Base-by-base conservation (phyloP, 768 basidiomycete species). In the Lentinula detonsa region DNA sequence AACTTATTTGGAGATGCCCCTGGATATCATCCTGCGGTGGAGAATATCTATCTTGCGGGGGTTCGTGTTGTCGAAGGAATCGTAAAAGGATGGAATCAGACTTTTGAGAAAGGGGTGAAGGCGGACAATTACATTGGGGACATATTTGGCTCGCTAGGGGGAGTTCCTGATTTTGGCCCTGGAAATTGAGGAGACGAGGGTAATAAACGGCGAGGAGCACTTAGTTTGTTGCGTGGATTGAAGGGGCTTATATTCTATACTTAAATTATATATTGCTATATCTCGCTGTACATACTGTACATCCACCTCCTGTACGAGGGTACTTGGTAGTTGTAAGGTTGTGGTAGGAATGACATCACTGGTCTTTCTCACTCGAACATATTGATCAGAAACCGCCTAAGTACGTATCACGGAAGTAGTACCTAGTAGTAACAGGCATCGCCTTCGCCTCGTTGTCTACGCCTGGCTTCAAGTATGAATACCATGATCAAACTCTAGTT, bases 11-110 rank as follows among this genome's bases (percentile, higher is more conserved):
- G 64, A 8, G 58, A 64, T 31, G 63, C 69, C 52, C 71, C 69
- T 9, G 77, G 74, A 9, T 75, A 72, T 67, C 64, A 53, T 3
- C 65, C 71, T 0, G 65, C 78, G 0, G 64, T 78, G 40, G 50
- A 60, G 63, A 79, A 79, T 67, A 69, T 79, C 43, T 59, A 69
- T 57, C 63, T 73, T 33, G 76, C 73, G 15, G 75, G 75, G 33
- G 65, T 69, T 34, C 70, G 72, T 31, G 70, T 79, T 58, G 73
- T 78, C 39, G 51, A 72, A 58, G 71, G 70, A 48, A 76, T 79
- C 61, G 35, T 76, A 23, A 42, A 45, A 5, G 67, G 69, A 52
- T 79, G 77, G 77, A 2, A 61, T 9, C 55, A 63, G 6, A 66
- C 60, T 33, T 79, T 75, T 65, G 63, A 58, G 33, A 53, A 40